Evolutionary conservation across 257 asterid species (phyloP).

Genomic region (Phtheirospermum japonicum): DNA sequence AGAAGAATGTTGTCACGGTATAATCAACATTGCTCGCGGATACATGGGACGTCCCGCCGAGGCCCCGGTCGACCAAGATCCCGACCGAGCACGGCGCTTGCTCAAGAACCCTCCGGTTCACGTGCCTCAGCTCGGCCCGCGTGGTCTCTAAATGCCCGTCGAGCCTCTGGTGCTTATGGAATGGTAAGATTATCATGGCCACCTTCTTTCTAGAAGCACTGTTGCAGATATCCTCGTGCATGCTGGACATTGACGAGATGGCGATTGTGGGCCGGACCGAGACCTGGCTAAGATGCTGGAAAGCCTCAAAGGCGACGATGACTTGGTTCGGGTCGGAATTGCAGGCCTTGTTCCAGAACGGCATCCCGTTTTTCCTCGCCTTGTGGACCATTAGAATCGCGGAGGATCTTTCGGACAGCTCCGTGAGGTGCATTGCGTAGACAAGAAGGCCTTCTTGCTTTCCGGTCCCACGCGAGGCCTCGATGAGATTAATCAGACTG

Average conservation of each 20-base stretch:
- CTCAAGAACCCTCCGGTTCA: constrained; percentile 42
- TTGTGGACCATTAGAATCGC: constrained; percentile 61
- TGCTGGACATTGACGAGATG: constrained; percentile 45
- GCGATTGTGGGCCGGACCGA: constrained; percentile 51
- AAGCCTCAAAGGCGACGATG: constrained; percentile 51
- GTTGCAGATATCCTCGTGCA: constrained; percentile 49
- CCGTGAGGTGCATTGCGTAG: constrained; percentile 64
- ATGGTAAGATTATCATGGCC: constrained; percentile 43
- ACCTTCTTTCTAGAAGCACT: constrained; percentile 38
- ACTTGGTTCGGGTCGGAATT: constrained; percentile 36
- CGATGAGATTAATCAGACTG: constrained; percentile 51
- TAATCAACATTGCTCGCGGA: constrained; percentile 43
- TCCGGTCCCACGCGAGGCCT: constrained; percentile 49
- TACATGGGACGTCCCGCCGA: constrained; percentile 47
- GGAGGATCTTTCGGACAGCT: constrained; percentile 55
- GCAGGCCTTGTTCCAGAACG: constrained; percentile 42
- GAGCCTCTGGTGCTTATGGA: constrained; percentile 50
- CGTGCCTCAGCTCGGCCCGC: constrained; percentile 35
- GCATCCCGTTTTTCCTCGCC: constrained; percentile 51
- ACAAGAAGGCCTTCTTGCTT: constrained; percentile 48
- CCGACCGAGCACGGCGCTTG: constrained; percentile 51
- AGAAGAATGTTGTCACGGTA: constrained; percentile 37
- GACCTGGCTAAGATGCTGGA: constrained; percentile 47
- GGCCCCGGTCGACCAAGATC: constrained; percentile 48
- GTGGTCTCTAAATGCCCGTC: constrained; percentile 53